Evolutionary conservation across 345 rosid species (phyloP), one percentile per base, ranked within the genome.

Genomic region (Populus davidiana): DNA sequence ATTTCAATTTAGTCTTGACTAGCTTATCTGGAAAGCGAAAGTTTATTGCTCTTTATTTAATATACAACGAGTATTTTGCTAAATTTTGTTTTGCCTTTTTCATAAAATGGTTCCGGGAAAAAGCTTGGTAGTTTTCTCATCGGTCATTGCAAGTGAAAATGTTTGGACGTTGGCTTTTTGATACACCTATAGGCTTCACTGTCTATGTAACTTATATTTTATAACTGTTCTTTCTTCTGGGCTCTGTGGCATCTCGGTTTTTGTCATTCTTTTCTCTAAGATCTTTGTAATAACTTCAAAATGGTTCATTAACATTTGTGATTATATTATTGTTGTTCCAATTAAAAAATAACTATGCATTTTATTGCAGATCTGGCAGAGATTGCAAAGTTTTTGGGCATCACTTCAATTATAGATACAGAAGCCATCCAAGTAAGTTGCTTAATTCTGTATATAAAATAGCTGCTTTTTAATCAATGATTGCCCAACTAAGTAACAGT

Each of bases 371-470:
- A 93, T 90, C 86, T 93, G 85, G 98, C 94, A 1, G 99, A 91
- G 86, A 91, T 96, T 54, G 99, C 99, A 25, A 96, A 96, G 89
- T 93, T 96, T 85, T 84, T 96, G 52, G 98, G 98, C 33, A 85
- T 96, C 81, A 92, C 93, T 20, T 85, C 94, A 64, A 79, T 91
- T 0, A 81, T 93, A 23, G 99, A 96, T 83, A 90, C 89, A 12
- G 99, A 96, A 82, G 91, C 93, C 44, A 91, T 96, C 76, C 99
- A 96, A 85, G 99, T 96, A 65, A 81, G 78, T 72, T 62, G 25
- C 29, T 35, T 67, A 6, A 31, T 36, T 33, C 44, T 18, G 11
- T 81, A 49, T 49, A 68, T 52, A 21, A 52, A 25, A 52, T 49
- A 12, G 6, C 61, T 62, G 44, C 17, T 6, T 44, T 16, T 11